These are phyloP conservation scores for Mycena rosella DNA, from an alignment of 768 basidiomycete species.

Conservation along the genomic window DNA sequence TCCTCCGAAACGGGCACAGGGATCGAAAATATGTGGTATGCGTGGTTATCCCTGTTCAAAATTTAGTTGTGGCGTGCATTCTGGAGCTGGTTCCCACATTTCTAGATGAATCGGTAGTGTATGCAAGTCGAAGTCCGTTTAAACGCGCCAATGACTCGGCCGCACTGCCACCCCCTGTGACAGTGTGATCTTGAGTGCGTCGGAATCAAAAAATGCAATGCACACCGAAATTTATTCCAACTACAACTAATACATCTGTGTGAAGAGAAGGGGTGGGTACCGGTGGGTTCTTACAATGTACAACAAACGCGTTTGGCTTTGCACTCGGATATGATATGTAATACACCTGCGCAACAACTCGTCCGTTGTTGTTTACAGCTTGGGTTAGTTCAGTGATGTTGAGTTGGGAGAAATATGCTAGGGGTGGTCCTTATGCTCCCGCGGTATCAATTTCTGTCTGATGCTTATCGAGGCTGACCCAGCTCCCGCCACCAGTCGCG, in stretches of 20 bases:
- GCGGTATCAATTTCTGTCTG: background rate
- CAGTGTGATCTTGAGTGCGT: too few relatives aligned
- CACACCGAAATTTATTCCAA: too few relatives aligned
- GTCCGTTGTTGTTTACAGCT: background rate
- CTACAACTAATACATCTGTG: background rate
- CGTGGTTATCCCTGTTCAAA: background rate
- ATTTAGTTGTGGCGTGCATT: background rate
- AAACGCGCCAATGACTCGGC: too few relatives aligned
- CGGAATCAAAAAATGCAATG: too few relatives aligned
- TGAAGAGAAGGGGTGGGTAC: background rate
- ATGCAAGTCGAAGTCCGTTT: too few relatives aligned
- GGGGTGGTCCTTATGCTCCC: background rate
- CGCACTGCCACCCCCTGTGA: too few relatives aligned
- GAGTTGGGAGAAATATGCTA: background rate
- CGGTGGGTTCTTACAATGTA: background rate
- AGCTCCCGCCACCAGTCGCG: conserved; percentile 70
- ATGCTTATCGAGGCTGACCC: conserved; percentile 71
- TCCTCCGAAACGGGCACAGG: conserved; percentile 37
- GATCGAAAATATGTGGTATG: conserved; percentile 28
- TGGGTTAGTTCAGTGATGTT: background rate
- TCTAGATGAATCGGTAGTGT: too few relatives aligned
- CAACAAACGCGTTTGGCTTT: background rate
- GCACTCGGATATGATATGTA: background rate
- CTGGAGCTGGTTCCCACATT: too few relatives aligned
- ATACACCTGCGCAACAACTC: background rate